Base-by-base conservation (phyloP, 202 grass and related monocot species). In the Digitaria exilis region DNA sequence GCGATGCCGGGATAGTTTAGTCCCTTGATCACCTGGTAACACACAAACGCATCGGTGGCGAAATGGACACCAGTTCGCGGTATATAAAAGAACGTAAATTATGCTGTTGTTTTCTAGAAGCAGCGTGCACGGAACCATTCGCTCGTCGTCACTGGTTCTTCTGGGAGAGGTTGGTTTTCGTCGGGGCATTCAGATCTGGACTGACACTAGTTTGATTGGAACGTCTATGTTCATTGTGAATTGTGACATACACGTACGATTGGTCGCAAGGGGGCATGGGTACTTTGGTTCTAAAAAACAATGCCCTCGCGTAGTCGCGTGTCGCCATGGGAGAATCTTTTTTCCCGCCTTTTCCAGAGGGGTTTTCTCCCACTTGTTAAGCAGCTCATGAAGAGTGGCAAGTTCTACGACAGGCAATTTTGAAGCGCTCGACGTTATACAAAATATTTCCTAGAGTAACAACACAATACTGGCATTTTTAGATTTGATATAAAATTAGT, bases 111-210 rank as follows among this genome's bases (percentile, higher is more conserved):
- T 79, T 62, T 63, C 55, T 0, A 62, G 35, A 65, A 65, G 24
- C 69, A 75, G 68, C 59, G 84, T 75, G 68, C 59, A 80, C 46
- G 48, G 39, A 67, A 75, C 59, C 77, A 58, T 74, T 66, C 67
- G 71, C 31, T 25, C 32, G 10, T 26, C 31, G 41, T 75, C 48
- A 66, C 0, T 56, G 34, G 22, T 10, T 3, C 5, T 15, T 58
- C 24, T 46, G 42, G 43, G 35, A 22, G 59, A 49, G 32, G 6
- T 44, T 76, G 32, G 43, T 29, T 29, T n/a, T n/a, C n/a, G 16
- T 11, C 68, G 64, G 9, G 9, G 41, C 43, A 35, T 42, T 64
- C 64, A 12, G 12, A 29, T 11, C 1, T 29, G 54, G 22, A 17
- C 14, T 57, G 6, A 2, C 30, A 34, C 6, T 34, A 16, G 11